Evolutionary conservation across 176 grass and related monocot genomes (phyloP).

Genomic region (Stipa capillata): DNA sequence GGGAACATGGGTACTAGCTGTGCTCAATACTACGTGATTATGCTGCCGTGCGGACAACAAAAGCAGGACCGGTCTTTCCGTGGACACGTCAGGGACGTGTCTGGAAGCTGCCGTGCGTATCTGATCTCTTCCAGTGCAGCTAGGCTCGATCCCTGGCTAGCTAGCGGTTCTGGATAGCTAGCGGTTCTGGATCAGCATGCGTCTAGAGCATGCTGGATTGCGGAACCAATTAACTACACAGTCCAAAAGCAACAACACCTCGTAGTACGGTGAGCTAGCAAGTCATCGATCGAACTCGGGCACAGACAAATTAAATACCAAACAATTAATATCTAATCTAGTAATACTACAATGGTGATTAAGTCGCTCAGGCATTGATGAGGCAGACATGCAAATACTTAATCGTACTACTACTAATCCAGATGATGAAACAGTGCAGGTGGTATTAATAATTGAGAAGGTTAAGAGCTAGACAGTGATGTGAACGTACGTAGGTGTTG

Average conservation of each 20-base stretch:
- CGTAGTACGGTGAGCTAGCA: neutral
- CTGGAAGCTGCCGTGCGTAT: neutral
- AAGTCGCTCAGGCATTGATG: too few relatives aligned
- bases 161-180: neutral
- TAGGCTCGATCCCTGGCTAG: neutral
- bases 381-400: too few relatives aligned
- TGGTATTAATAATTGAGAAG: neutral
- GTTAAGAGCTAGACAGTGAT: neutral
- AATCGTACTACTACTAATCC: too few relatives aligned
- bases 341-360: neutral
- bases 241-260: neutral
- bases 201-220: neutral
- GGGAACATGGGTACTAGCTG: too few relatives aligned
- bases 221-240: neutral
- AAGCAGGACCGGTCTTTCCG: neutral
- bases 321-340: neutral
- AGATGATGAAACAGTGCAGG: too few relatives aligned
- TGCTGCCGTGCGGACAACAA: neutral
- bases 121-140: neutral
- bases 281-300: neutral
- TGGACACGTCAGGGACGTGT: neutral
- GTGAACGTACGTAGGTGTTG: conserved; percentile 77
- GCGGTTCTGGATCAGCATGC: neutral
- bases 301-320: neutral
- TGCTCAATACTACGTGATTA: neutral